Evolutionary conservation across 1,284 basidiomycete species (phyloP), one percentile per base, ranked within the genome.

Genomic region (Blastosporella zonata): DNA sequence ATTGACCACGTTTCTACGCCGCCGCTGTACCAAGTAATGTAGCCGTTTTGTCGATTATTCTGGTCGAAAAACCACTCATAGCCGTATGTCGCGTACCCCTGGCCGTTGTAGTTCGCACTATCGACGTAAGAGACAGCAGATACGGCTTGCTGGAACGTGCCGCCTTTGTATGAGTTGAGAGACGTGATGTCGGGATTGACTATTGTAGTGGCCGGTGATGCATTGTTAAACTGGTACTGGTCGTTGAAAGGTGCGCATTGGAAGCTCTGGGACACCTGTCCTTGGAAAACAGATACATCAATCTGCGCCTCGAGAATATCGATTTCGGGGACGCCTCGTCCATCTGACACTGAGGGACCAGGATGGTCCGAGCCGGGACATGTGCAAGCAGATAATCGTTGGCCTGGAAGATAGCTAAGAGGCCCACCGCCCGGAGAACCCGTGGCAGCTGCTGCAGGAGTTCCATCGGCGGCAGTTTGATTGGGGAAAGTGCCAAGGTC

Each of bases 261-360:
- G 57, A 77, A 77, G 53, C 84, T 88, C 66, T 93, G 91, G 2
- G 90, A 93, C 1, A 84, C 86, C 57, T 84, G 67, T 40, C 84
- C 84, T 56, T 61, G 59, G 71, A 73, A 78, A 69, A 50, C 67
- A 69, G 43, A 70, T 2, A 65, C 60, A 54, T 78, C 72, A 40
- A 82, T 63, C 56, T 81, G 75, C 2, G 87, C 82, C 67, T 93
- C 91, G 54, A 93, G 69, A 28, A 93, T 76, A 68, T 93, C 90
- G 55, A 95, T 90, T 70, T 95, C 92, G 0, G 92, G 92, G 0
- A 89, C 88, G 4, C 84, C 77, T 46, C 93, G 79, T n/a, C 92
- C 93, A 6, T 81, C 78, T 44, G 75, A 85, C 10, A 78, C 77
- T 25, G 62, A 72, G 10, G 93, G 93, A 0, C 93, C 93, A 0